Evolutionary conservation across 805 yeast genomes (phyloP).

Genomic region (Scheffersomyces coipomensis): DNA sequence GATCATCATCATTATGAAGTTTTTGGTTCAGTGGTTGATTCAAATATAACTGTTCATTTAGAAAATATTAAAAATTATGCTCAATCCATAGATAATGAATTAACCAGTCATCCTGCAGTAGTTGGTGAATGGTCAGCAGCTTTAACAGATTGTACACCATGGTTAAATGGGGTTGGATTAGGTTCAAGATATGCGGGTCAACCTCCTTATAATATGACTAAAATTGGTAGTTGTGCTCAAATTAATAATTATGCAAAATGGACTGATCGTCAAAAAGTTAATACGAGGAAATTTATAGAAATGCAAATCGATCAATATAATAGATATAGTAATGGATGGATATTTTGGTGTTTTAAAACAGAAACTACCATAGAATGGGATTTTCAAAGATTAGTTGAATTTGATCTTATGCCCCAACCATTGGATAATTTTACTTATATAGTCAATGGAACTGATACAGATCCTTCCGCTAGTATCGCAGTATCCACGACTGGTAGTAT

Average conservation of each 20-base stretch:
- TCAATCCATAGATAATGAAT: constrained; percentile 31
- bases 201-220: constrained; percentile 25
- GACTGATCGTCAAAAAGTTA: constrained; percentile 37
- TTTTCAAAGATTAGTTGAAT: constrained; percentile 46
- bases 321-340: constrained; percentile 52
- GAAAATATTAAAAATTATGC: constrained; percentile 29
- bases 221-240: constrained; percentile 44
- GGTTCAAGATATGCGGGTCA: constrained; percentile 63
- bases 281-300: constrained; percentile 56
- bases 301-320: constrained; percentile 57
- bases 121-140: constrained; percentile 76
- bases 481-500: no score
- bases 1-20: constrained; percentile 44
- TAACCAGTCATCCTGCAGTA: constrained; percentile 46
- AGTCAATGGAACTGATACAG: constrained; percentile 31
- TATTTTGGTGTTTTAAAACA: constrained; percentile 72
- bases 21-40: constrained; percentile 25
- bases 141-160: constrained; percentile 65
- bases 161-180: constrained; percentile 68
- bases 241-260: constrained; percentile 39
- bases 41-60: constrained; percentile 29
- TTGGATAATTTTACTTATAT: constrained; percentile 36
- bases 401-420: constrained; percentile 63
- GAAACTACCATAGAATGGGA: constrained; percentile 71
- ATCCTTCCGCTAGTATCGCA: constrained; percentile 5